Conservation (phyloP, 208 protist species). For the Zelonia costaricensis region DNA sequence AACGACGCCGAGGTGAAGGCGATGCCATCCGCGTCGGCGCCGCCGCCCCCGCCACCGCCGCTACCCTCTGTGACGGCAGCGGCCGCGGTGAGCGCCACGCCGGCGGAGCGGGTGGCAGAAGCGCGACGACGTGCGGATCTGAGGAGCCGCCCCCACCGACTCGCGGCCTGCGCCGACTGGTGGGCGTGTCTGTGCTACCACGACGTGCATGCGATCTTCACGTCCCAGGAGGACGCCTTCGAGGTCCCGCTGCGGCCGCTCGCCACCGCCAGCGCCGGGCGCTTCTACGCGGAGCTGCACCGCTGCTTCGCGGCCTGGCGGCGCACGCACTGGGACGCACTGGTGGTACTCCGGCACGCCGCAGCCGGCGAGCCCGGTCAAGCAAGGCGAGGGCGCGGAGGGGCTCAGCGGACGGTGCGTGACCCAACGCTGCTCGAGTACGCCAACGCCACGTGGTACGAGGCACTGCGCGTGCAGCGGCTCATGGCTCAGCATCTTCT, state of each 20-base stretch:
- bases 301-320: constrained; percentile 33
- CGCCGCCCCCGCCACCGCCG: neutral
- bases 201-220: constrained; percentile 31
- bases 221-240: constrained; percentile 21
- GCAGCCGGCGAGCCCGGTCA: neutral
- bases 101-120: constrained; percentile 6
- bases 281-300: constrained; percentile 33
- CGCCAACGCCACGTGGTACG: constrained; percentile 43
- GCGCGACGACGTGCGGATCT: constrained; percentile 4
- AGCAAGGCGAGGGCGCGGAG: neutral
- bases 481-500: constrained; percentile 56
- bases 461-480: constrained; percentile 68
- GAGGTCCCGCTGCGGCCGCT: constrained; percentile 26
- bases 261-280: constrained; percentile 2
- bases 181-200: constrained; percentile 30
- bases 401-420: constrained; percentile 4
- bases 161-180: constrained; percentile 28
- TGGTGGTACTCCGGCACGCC: constrained; percentile 19
- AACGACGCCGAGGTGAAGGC: no score
- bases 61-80: neutral
- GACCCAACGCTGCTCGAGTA: constrained; percentile 22
- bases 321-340: constrained; percentile 30
- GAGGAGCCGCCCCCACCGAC: constrained; percentile 8
- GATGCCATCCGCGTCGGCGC: neutral
- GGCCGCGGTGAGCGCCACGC: neutral